Base-by-base conservation (phyloP, 805 yeast genomes). In the Pichia thaimueangensis region DNA sequence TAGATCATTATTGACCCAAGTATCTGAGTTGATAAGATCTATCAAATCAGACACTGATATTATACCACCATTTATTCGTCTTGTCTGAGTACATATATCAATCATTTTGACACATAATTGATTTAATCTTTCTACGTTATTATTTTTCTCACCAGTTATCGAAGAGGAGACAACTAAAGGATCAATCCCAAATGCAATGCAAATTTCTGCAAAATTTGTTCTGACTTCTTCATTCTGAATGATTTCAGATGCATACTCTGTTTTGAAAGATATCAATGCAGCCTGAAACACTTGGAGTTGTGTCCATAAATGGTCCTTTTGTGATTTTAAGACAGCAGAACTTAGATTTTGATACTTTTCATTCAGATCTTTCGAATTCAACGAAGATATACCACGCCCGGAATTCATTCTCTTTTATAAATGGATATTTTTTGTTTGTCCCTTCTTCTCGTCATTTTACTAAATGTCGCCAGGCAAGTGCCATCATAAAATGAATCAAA, bases 121-220 rank as follows among this genome's bases (percentile, higher is more conserved):
- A 46, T 78, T 75, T 47, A 72, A 71, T 51, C 74, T 82, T 52
- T 82, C 88, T 6, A 67, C 68, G 9, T 58, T 56, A 30, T 62
- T 67, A 13, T 54, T 56, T 17, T 65, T 62, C 25, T 56, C 55
- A 13, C 55, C 49, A 37, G 54, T 59, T 12, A 71, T 56, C 6
- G 47, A 41, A 6, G 52, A 45, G 0, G 58, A 59, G 41, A 59
- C 55, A n/a, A 69, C 67, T 22, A 89, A 59, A 0, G 96, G 93
- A 58, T 89, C 96, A 16, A 88, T 80, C 1, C 96, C 96, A 23
- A 88, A 80, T 51, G 80, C 75, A 4, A 73, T 67, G 54, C 96
- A 87, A 66, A 89, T 80, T 45, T 74, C 73, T 29, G 86, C 78
- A 59, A 88, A 86, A 56, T 85, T 81, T 23, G 72, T 65, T 24